phyloP scores from a whole-genome alignment of 2,329 filamentous ascomycete genomes.

The Aspergillus nomiae region DNA sequence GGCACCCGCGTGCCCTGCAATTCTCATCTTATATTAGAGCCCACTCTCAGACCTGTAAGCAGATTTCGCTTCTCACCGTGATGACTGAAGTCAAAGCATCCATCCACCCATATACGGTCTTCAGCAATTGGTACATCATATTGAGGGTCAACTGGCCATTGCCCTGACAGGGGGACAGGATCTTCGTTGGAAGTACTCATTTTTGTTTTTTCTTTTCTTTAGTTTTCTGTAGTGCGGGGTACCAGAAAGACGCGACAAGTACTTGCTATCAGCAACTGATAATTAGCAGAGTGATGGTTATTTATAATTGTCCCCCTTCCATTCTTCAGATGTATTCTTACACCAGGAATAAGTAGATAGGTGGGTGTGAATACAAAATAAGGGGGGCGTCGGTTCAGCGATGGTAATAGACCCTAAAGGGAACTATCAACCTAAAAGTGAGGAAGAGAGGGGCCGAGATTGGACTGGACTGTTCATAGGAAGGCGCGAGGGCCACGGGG shows the following conservation, averaged over 20 bases:
- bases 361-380: neutral
- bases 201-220: neutral
- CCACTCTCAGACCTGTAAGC: slow-evolving; percentile 1
- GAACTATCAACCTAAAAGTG: neutral
- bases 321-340: neutral
- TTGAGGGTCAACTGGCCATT: slow-evolving; percentile 68
- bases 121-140: slow-evolving; percentile 60
- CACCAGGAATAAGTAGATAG: neutral
- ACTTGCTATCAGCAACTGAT: neutral
- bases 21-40: slow-evolving; percentile 11
- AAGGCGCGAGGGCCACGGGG: neutral
- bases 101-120: slow-evolving; percentile 93
- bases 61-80: slow-evolving; percentile 63
- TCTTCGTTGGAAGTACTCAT: slow-evolving; percentile 30
- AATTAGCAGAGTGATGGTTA: neutral
- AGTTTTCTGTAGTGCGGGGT: neutral
- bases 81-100: slow-evolving; percentile 99
- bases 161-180: slow-evolving; percentile 53
- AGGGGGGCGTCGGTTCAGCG: neutral
- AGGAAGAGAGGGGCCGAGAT: neutral
- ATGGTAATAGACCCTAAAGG: neutral
- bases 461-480: neutral
- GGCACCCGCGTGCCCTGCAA: slow-evolving; percentile 84
- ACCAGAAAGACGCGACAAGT: neutral
- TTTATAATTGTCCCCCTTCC: neutral